Base-by-base conservation (phyloP, 805 yeast genomes). In the Geotrichum ghanense region DNA sequence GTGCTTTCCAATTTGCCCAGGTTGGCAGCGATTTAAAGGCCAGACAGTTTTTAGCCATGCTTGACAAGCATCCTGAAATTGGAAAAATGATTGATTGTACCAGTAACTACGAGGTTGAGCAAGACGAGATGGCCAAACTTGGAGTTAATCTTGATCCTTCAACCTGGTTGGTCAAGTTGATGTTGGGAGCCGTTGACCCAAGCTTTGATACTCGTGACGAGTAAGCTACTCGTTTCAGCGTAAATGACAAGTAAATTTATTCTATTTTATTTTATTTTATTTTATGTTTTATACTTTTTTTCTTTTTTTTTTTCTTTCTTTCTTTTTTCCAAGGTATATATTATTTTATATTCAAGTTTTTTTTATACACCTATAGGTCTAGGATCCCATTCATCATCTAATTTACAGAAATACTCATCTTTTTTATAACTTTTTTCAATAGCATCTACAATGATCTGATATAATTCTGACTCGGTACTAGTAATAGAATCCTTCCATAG, bases 1-100 rank as follows among this genome's bases (percentile, higher is more conserved):
- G 58, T n/a, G 59, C 61, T 14, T 55, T 60, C 51, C 63, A 60
- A 50, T 59, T 60, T 40, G 61, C 63, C 12, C 64, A 60, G 45
- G 64, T 60, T 21, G 64, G 64, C 6, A 55, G 50, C 44, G 64
- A 60, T 48, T 39, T 55, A 25, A 53, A 56, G 45, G 64, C 64
- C 7, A 48, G 60, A 12, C 52, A 56, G 16, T 60, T 59, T 51
- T 46, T 60, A 6, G 49, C 50, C 17, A 44, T 49, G 46, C 55
- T 60, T 4, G 63, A 59, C 35, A 47, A 49, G 22, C 60, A 59
- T 42, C 58, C 51, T 14, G 51, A 49, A 7, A 59, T 58, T 22
- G 64, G 64, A 16, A 31, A 34, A 7, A 43, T 57, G 49, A 60
- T 60, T 10, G 64, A 60, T 42, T 52, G 58, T 45, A 59, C 61